Percentiles rank a stretch among this genome's conserved stretches.
Conservation (phyloP, 1,284 basidiomycete genomes). For the Pseudozyma pruni region DNA sequence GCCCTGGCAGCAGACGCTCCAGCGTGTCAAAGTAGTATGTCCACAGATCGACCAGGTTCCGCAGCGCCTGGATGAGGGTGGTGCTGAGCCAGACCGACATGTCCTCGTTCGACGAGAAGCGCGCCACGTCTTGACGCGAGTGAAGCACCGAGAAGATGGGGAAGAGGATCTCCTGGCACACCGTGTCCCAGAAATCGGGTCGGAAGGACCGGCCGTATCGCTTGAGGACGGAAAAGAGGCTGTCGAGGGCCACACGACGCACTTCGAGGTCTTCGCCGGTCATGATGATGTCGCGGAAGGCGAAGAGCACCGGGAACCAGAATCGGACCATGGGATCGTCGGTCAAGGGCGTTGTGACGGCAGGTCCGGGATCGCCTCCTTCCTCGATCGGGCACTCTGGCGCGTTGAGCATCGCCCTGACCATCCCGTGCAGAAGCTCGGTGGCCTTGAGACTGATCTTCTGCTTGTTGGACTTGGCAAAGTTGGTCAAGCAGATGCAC, state of each 20-base stretch:
- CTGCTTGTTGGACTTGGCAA: slow-evolving; percentile 98
- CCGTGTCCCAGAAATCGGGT: slow-evolving; percentile 96
- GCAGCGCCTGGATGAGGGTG: slow-evolving; percentile 97
- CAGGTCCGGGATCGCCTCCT: slow-evolving; percentile 52
- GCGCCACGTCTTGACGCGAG: slow-evolving; percentile 80
- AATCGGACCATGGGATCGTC: slow-evolving; percentile 71
- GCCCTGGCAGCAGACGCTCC: slow-evolving; percentile 87
- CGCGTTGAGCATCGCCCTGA: slow-evolving; percentile 82
- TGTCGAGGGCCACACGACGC: slow-evolving; percentile 84
- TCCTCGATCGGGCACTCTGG: slow-evolving; percentile 54
- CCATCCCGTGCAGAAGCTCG: slow-evolving; percentile 85
- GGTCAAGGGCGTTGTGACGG: slow-evolving; percentile 48
- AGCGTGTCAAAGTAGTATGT: slow-evolving; percentile 94
- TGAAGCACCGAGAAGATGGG: slow-evolving; percentile 97
- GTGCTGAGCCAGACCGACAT: slow-evolving; percentile 99
- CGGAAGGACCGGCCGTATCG: slow-evolving; percentile 87
- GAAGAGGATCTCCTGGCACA: slow-evolving; percentile 95
- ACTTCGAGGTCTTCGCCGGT: slow-evolving; percentile 99
- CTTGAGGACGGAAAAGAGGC: slow-evolving; percentile 92
- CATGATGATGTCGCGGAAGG: slow-evolving; percentile 99
- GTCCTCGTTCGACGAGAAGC: slow-evolving; percentile 95
- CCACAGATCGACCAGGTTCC: slow-evolving; percentile 94
- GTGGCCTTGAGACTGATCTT: slow-evolving; percentile 96
- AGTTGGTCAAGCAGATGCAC: slow-evolving; percentile 96
- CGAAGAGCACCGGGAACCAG: slow-evolving; percentile 96